Percentiles rank a stretch among this genome's conserved stretches.
phyloP scores from a whole-genome alignment of 2,329 filamentous ascomycete genomes.

The Venturia carpophila region DNA sequence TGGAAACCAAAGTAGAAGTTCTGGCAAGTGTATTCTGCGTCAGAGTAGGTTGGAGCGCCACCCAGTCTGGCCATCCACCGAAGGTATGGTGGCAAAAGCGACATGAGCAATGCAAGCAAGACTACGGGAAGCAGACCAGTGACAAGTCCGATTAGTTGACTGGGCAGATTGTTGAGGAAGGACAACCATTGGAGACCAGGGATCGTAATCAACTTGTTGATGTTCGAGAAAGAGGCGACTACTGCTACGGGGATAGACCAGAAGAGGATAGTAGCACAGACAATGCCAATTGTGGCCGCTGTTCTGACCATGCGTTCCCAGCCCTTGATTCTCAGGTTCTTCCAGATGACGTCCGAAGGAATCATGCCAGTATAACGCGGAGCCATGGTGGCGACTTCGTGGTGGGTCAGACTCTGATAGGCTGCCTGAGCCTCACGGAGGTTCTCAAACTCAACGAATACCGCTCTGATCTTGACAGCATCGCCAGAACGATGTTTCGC shows the following conservation, averaged over 20 bases:
- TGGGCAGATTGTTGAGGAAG: constrained; percentile 37
- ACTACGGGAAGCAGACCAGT: constrained; percentile 39
- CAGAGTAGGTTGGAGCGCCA: constrained; percentile 34
- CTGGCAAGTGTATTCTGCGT: constrained; percentile 37
- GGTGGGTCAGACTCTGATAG: constrained; percentile 79
- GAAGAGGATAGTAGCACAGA: constrained; percentile 75
- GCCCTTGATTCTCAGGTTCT: constrained; percentile 74
- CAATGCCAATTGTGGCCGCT: constrained; percentile 60
- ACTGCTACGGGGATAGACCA: constrained; percentile 72
- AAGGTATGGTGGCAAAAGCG: constrained; percentile 38
- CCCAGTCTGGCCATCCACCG: constrained; percentile 32
- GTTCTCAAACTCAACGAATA: constrained; percentile 83
- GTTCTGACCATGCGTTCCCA: constrained; percentile 73
- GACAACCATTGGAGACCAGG: constrained; percentile 31
- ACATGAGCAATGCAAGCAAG: constrained; percentile 38
- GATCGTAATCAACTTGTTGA: constrained; percentile 52
- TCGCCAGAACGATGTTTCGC: constrained; percentile 56
- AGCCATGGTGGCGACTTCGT: constrained; percentile 78
- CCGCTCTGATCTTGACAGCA: constrained; percentile 56
- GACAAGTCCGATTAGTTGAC: constrained; percentile 37
- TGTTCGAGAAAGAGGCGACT: constrained; percentile 80
- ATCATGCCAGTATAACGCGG: constrained; percentile 77
- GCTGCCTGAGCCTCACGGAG: constrained; percentile 81
- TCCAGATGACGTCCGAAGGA: constrained; percentile 82
- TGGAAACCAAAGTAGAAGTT: constrained; percentile 36